Evolutionary conservation across 192 early-diverging fungal genomes (phyloP).

Genomic region (Linnemannia hyalina): DNA sequence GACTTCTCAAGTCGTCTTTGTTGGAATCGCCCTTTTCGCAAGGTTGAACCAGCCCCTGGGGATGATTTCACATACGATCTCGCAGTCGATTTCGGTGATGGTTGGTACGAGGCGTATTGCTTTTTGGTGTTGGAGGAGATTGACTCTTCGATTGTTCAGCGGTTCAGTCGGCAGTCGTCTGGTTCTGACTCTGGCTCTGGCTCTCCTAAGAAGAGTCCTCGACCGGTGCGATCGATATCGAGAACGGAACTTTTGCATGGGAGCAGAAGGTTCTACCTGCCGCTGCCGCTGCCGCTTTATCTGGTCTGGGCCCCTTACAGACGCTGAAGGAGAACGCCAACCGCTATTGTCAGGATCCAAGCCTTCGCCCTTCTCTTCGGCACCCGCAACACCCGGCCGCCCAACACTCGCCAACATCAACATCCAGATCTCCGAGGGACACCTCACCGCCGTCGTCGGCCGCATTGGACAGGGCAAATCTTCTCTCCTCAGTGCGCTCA

Average conservation of each 20-base stretch:
- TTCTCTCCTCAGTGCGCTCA: conserved; percentile 62
- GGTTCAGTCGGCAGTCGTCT: background rate
- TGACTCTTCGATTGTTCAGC: background rate
- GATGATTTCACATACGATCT: conserved; percentile 37
- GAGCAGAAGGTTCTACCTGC: conserved; percentile 25
- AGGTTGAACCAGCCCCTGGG: conserved; percentile 43
- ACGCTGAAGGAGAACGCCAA: conserved; percentile 29
- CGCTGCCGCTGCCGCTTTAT: conserved; percentile 23
- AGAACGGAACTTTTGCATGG: conserved; percentile 44
- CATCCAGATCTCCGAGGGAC: conserved; percentile 30
- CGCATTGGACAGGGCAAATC: conserved; percentile 65
- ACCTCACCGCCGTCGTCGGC: conserved; percentile 52
- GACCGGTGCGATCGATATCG: conserved; percentile 17
- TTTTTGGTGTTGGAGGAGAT: conserved; percentile 42
- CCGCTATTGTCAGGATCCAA: conserved; percentile 21
- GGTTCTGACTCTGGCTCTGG: background rate
- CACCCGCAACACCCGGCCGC: conserved; percentile 21
- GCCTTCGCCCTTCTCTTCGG: conserved; percentile 6
- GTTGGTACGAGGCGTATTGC: conserved; percentile 34
- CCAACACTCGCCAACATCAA: conserved; percentile 46
- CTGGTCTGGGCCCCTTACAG: background rate
- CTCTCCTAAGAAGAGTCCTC: background rate
- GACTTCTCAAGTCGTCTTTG: conserved; percentile 37
- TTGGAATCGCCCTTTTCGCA: conserved; percentile 32
- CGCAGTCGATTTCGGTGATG: conserved; percentile 7